These are phyloP conservation scores for Tolypocladium album DNA, from an alignment of 2,329 filamentous ascomycete species.

Conservation along the genomic window DNA sequence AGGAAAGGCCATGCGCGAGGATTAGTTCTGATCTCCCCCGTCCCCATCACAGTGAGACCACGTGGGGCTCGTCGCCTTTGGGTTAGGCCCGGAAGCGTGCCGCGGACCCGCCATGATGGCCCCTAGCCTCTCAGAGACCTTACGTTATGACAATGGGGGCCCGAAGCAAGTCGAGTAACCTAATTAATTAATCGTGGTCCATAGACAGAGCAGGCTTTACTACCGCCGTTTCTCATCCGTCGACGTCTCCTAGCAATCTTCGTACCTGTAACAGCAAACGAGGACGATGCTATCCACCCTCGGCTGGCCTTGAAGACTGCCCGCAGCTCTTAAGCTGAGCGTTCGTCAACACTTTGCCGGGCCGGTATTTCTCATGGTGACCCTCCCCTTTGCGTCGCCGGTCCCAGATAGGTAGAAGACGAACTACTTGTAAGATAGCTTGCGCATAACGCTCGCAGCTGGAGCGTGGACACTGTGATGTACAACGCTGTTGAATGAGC, in stretches of 20 bases:
- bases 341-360: background rate
- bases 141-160: background rate
- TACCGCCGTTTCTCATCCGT: background rate
- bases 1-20: background rate
- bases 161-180: background rate
- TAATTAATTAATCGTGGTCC: no score
- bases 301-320: background rate
- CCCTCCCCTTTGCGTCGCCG: background rate
- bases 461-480: background rate
- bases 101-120: background rate
- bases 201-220: background rate
- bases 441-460: background rate
- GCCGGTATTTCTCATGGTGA: background rate
- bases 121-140: background rate
- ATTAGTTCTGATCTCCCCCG: background rate
- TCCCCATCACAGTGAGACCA: background rate
- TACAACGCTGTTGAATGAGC: background rate
- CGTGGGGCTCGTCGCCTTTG: background rate
- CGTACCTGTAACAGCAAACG: background rate
- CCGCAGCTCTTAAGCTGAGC: background rate
- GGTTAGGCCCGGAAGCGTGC: background rate
- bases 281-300: background rate
- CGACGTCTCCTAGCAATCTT: background rate
- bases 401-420: background rate
- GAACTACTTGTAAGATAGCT: background rate